Base-by-base conservation (phyloP, 2,329 filamentous ascomycete genomes). In the Nemania bipapillata region DNA sequence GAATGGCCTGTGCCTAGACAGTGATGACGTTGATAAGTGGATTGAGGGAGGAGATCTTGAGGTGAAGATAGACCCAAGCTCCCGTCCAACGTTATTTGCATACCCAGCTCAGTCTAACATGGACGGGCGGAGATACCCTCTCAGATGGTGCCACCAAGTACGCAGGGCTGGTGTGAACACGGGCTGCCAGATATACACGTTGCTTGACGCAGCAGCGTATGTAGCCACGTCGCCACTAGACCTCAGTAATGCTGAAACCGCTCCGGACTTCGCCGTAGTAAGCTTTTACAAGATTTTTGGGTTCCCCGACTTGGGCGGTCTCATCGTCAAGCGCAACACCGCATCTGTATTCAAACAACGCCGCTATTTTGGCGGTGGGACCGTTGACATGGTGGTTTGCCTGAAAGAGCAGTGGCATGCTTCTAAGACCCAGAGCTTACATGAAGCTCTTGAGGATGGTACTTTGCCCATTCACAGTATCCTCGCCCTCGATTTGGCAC, bases 201-300 rank as follows among this genome's bases (percentile, higher is more conserved):
- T 97, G 28, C 82, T 97, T 8, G 95, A 99, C 79, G 94, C 93
- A 9, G 94, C 96, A 4, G 92, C 93, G 0, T 84, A 93, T 11
- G 91, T 90, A 9, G 90, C 93, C 7, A 97, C 94, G 0, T 89
- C 92, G 4, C 89, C 88, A 0, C 83, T 98, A 6, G 87, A 96
- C 75, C 82, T 98, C 2, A 84, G 87, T 63, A 81, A 92, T 72
- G 74, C 85, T 0, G 81, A 83, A 0, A 77, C 81, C 0, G 89
- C 91, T 0, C 92, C 95, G 0, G 95, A 98, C 78, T 98, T 98
- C 73, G 91, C 89, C 0, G 91, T 93, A 0, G 76, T 98, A 49
- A 97, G 94, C 79, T 89, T 98, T 71, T 96, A 97, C 82, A 99
- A 98, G 79, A 94, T 97, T n/a, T 98, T 98, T 79, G 95, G 96